These are phyloP conservation scores for Barbarea vulgaris DNA, from an alignment of 345 rosid species.

Conservation along the genomic window DNA sequence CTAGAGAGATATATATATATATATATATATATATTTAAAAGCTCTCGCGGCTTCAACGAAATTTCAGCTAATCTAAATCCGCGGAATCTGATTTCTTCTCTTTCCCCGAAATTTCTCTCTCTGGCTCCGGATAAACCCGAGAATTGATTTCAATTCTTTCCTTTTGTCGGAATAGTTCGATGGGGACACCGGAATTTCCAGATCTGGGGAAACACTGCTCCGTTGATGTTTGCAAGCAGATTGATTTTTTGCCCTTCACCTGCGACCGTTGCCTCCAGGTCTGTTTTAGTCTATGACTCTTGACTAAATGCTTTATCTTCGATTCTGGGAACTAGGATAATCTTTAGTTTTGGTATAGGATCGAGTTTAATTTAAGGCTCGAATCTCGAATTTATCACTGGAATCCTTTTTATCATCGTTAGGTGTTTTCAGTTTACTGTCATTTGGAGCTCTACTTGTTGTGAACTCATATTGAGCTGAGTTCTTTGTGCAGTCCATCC, in stretches of 20 bases:
- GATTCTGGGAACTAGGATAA: not conserved
- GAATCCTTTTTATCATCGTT: not conserved
- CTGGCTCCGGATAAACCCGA: not conserved
- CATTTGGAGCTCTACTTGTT: not conserved
- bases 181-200: constrained; percentile 98
- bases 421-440: not conserved
- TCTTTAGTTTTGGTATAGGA: not conserved
- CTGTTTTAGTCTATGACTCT: not conserved
- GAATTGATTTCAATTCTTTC: not conserved
- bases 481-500: not conserved
- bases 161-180: constrained; percentile 25
- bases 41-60: constrained; percentile 29
- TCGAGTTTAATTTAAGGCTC: not conserved
- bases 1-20: too few species aligned
- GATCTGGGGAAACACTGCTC: constrained; percentile 94
- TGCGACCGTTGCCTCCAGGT: constrained; percentile 94
- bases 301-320: not conserved
- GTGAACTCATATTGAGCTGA: not conserved
- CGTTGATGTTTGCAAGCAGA: constrained; percentile 76
- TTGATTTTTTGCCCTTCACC: constrained; percentile 94
- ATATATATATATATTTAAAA: not conserved
- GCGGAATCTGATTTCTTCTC: constrained; percentile 25
- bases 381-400: not conserved
- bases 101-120: not conserved
- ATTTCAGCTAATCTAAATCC: constrained; percentile 23